Percentiles rank a stretch among this genome's conserved stretches.
Evolutionary conservation across 2,329 filamentous ascomycete species (phyloP).

Genomic region (Periconia sp.): DNA sequence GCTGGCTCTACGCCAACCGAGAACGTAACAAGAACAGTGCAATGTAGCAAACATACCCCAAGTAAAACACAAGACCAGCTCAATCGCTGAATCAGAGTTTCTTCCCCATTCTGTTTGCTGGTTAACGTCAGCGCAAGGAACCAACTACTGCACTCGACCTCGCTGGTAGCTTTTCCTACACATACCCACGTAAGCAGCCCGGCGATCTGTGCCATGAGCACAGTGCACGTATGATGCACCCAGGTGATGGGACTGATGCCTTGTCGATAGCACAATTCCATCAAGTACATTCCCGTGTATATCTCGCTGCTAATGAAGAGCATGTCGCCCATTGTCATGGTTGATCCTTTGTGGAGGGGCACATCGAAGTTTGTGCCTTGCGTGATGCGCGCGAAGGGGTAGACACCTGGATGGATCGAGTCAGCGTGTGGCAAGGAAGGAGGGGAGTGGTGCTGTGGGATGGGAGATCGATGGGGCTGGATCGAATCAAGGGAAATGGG

Average conservation of each 20-base stretch:
- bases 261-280: constrained; percentile 8
- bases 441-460: too few relatives aligned
- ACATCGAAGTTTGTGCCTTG: neutral
- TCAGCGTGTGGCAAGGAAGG: neutral
- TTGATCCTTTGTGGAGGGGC: neutral
- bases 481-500: neutral
- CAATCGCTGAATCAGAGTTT: neutral
- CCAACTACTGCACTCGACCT: too few relatives aligned
- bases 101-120: neutral
- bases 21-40: neutral
- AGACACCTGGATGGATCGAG: neutral
- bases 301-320: constrained; percentile 4
- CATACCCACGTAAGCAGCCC: too few relatives aligned
- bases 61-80: constrained; percentile 1
- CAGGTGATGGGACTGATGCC: constrained; percentile 4
- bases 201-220: constrained; percentile 2
- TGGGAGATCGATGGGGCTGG: neutral
- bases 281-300: constrained; percentile 5
- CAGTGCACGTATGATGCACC: constrained; percentile 3
- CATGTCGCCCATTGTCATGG: constrained; percentile 1
- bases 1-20: too few relatives aligned
- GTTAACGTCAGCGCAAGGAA: neutral
- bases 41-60: constrained; percentile 1
- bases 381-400: constrained; percentile 1
- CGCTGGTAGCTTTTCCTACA: too few relatives aligned